These are phyloP conservation scores for Aciculoconidium aculeatum DNA, from an alignment of 805 yeast genomes.

Conservation along the genomic window DNA sequence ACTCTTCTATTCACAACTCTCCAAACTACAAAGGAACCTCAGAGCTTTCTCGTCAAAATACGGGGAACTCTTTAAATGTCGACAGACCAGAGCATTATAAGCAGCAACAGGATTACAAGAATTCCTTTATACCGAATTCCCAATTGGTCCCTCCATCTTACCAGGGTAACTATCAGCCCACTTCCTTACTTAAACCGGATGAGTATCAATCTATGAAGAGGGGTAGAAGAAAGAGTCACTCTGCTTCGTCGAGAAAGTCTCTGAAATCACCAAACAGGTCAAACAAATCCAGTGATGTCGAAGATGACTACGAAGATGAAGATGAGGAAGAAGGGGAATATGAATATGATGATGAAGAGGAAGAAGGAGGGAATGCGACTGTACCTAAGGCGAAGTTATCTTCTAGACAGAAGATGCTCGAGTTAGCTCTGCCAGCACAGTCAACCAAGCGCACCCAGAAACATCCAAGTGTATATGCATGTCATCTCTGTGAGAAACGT, in stretches of 20 bases:
- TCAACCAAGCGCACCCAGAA: slow-evolving; percentile 55
- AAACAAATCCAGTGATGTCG: slow-evolving; percentile 13
- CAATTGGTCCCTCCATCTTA: slow-evolving; percentile 9
- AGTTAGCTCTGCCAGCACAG: slow-evolving; percentile 55
- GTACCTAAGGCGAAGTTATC: slow-evolving; percentile 12
- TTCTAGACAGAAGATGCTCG: slow-evolving; percentile 54
- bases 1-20: slow-evolving; percentile 26
- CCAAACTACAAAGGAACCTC: slow-evolving; percentile 31
- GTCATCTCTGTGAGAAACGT: slow-evolving; percentile 77
- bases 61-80: slow-evolving; percentile 6
- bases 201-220: slow-evolving; percentile 35
- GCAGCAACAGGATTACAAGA: slow-evolving; percentile 6
- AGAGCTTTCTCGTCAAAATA: slow-evolving; percentile 13
- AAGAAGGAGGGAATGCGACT: slow-evolving; percentile 7
- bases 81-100: slow-evolving; percentile 6
- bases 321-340: slow-evolving; percentile 7
- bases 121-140: slow-evolving; percentile 12
- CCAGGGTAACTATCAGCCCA: not conserved
- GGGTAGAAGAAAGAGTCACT: slow-evolving; percentile 34
- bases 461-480: slow-evolving; percentile 69
- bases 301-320: slow-evolving; percentile 17
- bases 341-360: slow-evolving; percentile 7
- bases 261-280: slow-evolving; percentile 18
- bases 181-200: slow-evolving; percentile 26
- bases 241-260: slow-evolving; percentile 22